Evolutionary conservation across 768 basidiomycete species (phyloP), one percentile per base, ranked within the genome.

Genomic region (Boletus subparvulus): DNA sequence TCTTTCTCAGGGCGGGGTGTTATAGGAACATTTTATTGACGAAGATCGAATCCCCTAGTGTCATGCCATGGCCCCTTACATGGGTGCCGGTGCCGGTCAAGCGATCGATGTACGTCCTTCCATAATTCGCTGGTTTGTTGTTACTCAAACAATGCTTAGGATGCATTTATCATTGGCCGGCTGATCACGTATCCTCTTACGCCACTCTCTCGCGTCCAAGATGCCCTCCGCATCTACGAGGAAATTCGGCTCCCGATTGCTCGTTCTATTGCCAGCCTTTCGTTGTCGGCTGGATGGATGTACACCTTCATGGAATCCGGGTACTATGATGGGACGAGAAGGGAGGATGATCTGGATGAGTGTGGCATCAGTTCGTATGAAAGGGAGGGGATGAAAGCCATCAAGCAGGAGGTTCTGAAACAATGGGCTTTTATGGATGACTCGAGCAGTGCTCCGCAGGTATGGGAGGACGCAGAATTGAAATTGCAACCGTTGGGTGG

Each of bases 1-100:
- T 56, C 4, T 13, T 6, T 37, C 16, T 28, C 12, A 14, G 12
- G 21, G 21, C 21, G 1, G 21, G 21, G 21, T 21, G 21, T 21
- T 21, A 21, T 2, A 21, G 21, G 8, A 6, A n/a, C 33, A 8
- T 28, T 28, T 7, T 5, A 13, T 35, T 42, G 41, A 53, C 24
- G 12, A 32, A 17, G 3, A n/a, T 16, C 7, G 14, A 32, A 21
- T 16, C 11, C 0, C 9, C 21, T 3, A 67, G 66, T 54, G 58
- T 36, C 69, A 69, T 21, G 69, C 64, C 10, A 70, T 70, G 66
- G 30, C 58, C 1, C 66, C 66, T 32, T 47, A 65, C 43, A 32
- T 60, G 3, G 69, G 59, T 45, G 64, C 64, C 6, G 69, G 68
- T 10, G 69, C 61, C 5, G 69, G 58, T 1, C 69, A 68, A 55